Base-by-base conservation (phyloP, 2,329 filamentous ascomycete species). In the Clonostachys byssicola region DNA sequence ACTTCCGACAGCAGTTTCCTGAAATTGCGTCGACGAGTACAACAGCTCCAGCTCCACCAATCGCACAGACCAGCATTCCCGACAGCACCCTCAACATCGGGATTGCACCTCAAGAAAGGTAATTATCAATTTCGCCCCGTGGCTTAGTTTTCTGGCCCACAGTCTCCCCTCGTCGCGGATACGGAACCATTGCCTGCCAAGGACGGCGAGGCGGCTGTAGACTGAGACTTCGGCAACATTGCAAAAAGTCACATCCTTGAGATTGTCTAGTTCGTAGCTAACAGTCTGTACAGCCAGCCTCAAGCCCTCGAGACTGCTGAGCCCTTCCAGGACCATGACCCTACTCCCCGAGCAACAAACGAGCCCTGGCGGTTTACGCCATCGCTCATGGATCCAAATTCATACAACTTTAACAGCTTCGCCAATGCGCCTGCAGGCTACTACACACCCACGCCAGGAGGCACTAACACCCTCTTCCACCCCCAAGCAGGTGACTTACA, bases 281-380 rank as follows among this genome's bases (percentile, higher is more conserved):
- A 30, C 35, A 17, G 35, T 40, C 47, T 34, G 43, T 30, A 18
- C 39, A 7, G 45, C 41, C 63, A 59, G 43, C 48, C 47, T 34
- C 54, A 55, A 39, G 51, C 49, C 43, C 48, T 62, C 30, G 52
- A 51, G 38, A 55, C 59, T 49, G 60, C 38, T 20, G 47, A 63
- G 49, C 54, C 54, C 36, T 82, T 80, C 57, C 68, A 72, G 63
- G 88, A 94, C 66, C 81, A 88, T 59, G 90, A 96, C 60, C 86
- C 88, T 17, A 95, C 89, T 5, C 89, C 90, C 6, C 82, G 88
- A 62, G 87, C 85, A 16, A 80, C 86, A 40, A 84, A 87, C 59
- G 91, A 96, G 56, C 83, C 80, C 56, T 94, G 92, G 85, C 81
- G 88, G 54, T 91, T 96, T 60, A 95, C 92, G 3, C 90, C 92